phyloP scores from a whole-genome alignment of 352 stramenopile species.

The Phytophthora pseudosyringae region DNA sequence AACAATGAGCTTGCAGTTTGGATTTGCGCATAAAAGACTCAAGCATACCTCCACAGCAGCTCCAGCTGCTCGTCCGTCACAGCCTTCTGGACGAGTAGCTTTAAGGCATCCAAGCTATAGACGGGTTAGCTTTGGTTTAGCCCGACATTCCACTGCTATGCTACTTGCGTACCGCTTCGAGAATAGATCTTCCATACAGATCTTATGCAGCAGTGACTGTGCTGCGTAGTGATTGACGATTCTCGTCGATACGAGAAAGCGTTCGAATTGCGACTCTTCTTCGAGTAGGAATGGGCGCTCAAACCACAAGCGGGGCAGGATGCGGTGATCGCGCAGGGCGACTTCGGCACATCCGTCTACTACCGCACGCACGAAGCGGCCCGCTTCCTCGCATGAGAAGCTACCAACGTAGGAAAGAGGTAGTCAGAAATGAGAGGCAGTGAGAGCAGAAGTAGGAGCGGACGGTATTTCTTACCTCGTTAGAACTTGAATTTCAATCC shows the following conservation, averaged over 20 bases:
- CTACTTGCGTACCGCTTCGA: constrained; percentile 39
- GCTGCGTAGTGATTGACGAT: constrained; percentile 68
- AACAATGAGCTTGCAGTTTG: neutral
- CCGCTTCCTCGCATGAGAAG: constrained; percentile 47
- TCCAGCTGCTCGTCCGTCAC: constrained; percentile 49
- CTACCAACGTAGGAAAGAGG: neutral
- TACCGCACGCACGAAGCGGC: constrained; percentile 50
- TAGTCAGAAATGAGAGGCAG: neutral
- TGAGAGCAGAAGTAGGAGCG: neutral
- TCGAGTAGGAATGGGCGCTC: constrained; percentile 75
- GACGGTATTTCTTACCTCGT: constrained; percentile 36
- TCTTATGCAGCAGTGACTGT: constrained; percentile 73
- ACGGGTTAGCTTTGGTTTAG: constrained; percentile 11
- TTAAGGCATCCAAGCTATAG: constrained; percentile 45
- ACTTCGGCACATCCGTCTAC: constrained; percentile 61
- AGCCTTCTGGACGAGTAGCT: constrained; percentile 41
- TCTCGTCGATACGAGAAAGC: constrained; percentile 72
- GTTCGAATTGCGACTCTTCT: constrained; percentile 79
- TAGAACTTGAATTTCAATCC: constrained; percentile 53
- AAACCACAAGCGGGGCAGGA: constrained; percentile 77
- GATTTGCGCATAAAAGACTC: neutral
- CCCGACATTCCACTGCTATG: neutral
- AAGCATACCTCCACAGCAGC: constrained; percentile 52
- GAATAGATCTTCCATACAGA: constrained; percentile 64
- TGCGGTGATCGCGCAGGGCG: constrained; percentile 46